Percentiles rank a stretch among this genome's conserved stretches.
Conservation (phyloP, 768 basidiomycete species). For the Boletus subcaerulescens region DNA sequence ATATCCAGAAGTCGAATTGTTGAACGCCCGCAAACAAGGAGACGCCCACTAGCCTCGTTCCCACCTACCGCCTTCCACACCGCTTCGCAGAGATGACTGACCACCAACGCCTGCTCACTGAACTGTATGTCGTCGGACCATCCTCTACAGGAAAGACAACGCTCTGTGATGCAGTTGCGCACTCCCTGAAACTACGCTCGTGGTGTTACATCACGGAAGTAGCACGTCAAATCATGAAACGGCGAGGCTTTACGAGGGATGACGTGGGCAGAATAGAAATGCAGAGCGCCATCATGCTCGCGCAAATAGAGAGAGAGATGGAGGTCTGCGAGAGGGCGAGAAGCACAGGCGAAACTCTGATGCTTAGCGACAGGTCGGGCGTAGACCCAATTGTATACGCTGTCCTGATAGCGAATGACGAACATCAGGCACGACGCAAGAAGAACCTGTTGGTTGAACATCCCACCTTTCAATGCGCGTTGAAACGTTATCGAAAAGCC, state of each 20-base stretch:
- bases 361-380: conserved; percentile 63
- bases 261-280: conserved; percentile 52
- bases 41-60: conserved; percentile 8
- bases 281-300: conserved; percentile 61
- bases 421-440: conserved; percentile 35
- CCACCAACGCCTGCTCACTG: conserved; percentile 11
- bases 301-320: conserved; percentile 48
- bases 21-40: background rate
- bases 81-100: conserved; percentile 16
- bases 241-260: conserved; percentile 49
- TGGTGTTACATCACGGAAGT: conserved; percentile 55
- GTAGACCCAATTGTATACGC: conserved; percentile 66
- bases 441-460: conserved; percentile 35
- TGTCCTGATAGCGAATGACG: conserved; percentile 41
- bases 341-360: conserved; percentile 24
- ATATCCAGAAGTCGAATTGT: conserved; percentile 1
- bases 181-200: conserved; percentile 37
- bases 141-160: conserved; percentile 74
- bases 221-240: conserved; percentile 55
- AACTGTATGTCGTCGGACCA: conserved; percentile 50
- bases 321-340: conserved; percentile 12
- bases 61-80: conserved; percentile 15
- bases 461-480: conserved; percentile 38
- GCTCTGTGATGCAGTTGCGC: conserved; percentile 50
- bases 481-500: conserved; percentile 45